Percentiles rank a stretch among this genome's conserved stretches.
phyloP scores from a whole-genome alignment of 139 green algal genomes.

The Tetradesmus obliquus region DNA sequence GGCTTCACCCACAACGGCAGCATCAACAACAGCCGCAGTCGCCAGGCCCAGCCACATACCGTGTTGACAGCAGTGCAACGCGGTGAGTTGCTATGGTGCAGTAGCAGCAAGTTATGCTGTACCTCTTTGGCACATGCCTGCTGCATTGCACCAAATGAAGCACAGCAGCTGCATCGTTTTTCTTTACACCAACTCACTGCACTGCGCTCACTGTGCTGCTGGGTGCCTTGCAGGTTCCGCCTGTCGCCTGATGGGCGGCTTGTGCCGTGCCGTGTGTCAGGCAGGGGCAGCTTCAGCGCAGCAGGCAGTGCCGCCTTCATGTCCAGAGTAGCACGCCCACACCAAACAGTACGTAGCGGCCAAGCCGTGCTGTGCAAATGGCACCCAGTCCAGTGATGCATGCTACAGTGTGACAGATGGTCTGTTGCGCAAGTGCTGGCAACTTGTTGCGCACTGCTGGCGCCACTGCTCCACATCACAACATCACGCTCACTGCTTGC shows the following conservation, averaged over 20 bases:
- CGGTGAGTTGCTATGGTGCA: not conserved
- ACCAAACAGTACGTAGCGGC: slow-evolving; percentile 7
- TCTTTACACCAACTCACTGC: no score
- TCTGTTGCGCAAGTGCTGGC: not conserved
- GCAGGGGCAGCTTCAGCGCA: not conserved
- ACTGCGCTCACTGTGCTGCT: not conserved
- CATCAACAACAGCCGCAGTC: not conserved
- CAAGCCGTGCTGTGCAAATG: not conserved
- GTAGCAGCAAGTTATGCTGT: not conserved
- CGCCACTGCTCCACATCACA: not conserved
- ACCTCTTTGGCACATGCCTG: no score
- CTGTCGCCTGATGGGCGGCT: slow-evolving; percentile 18
- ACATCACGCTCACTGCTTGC: not conserved
- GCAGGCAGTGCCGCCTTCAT: slow-evolving; percentile 23
- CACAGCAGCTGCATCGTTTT: no score
- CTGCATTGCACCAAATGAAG: no score
- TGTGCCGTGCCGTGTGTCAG: not conserved
- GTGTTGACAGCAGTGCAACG: not conserved
- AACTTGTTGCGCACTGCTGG: not conserved
- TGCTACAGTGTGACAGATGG: not conserved
- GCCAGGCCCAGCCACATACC: not conserved
- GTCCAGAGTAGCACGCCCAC: not conserved
- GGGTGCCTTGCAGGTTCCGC: not conserved
- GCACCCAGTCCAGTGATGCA: not conserved
- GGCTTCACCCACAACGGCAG: not conserved